These are phyloP conservation scores for Termitomyces sp. DNA, from an alignment of 768 basidiomycete species.

Conservation along the genomic window DNA sequence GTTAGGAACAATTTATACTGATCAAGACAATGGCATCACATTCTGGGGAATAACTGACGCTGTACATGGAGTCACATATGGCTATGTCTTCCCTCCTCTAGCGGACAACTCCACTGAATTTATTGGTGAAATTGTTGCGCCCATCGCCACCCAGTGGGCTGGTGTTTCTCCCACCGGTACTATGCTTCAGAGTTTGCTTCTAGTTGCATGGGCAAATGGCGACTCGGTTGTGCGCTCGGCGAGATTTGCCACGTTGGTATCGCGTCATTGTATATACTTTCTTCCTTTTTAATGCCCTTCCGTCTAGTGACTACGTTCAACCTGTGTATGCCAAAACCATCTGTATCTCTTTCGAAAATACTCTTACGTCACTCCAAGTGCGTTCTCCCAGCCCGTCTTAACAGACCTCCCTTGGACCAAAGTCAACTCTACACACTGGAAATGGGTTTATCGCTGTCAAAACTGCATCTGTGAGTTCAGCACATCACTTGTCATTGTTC, in stretches of 20 bases:
- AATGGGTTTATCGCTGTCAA: conserved; percentile 66
- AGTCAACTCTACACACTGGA: conserved; percentile 62
- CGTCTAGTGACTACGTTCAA: conserved; percentile 43
- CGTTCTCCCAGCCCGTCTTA: conserved; percentile 46
- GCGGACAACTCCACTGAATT: conserved; percentile 45
- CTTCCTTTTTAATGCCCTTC: neutral
- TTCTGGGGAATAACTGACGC: conserved; percentile 45
- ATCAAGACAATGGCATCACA: conserved; percentile 53
- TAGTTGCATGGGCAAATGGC: conserved; percentile 62
- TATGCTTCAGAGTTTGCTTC: conserved; percentile 53
- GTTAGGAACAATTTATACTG: conserved; percentile 38
- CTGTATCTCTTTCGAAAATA: neutral
- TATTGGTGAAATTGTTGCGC: conserved; percentile 60
- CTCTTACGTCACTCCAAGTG: conserved; percentile 21
- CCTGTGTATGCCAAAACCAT: conserved; percentile 36
- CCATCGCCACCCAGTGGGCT: conserved; percentile 51
- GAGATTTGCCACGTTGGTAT: conserved; percentile 50
- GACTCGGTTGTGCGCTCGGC: conserved; percentile 48
- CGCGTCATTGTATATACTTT: neutral
- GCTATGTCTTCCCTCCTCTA: conserved; percentile 51
- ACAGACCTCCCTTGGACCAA: conserved; percentile 47
- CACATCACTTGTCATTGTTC: neutral
- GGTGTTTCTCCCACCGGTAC: conserved; percentile 51
- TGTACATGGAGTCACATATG: conserved; percentile 40
- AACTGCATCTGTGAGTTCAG: conserved; percentile 52